Conservation (phyloP, 352 stramenopile genomes). For the Phytophthora idaei region DNA sequence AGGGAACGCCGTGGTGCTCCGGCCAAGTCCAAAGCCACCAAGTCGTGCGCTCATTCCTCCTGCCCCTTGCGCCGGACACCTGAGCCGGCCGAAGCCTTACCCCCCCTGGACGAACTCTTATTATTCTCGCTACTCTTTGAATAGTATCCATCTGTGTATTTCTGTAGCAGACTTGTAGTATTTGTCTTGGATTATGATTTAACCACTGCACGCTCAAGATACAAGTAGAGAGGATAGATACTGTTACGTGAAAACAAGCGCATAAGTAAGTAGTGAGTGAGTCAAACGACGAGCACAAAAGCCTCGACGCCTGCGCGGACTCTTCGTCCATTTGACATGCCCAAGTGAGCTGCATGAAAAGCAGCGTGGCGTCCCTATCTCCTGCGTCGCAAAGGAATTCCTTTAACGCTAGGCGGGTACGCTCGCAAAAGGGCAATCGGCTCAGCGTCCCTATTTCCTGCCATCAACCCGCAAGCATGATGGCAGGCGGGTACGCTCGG, state of each 20-base stretch:
- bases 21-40: constrained; percentile 37
- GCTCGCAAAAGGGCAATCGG: constrained; percentile 28
- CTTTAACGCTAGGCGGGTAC: constrained; percentile 30
- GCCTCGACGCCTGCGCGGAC: constrained; percentile 32
- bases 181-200: constrained; percentile 18
- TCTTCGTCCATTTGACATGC: constrained; percentile 20
- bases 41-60: constrained; percentile 29
- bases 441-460: constrained; percentile 36
- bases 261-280: constrained; percentile 11
- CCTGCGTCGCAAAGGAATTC: constrained; percentile 17
- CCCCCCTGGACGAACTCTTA: background rate
- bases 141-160: constrained; percentile 5
- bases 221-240: background rate
- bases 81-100: constrained; percentile 3
- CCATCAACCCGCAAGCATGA: constrained; percentile 9
- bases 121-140: background rate
- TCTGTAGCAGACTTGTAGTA: constrained; percentile 25
- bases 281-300: constrained; percentile 27
- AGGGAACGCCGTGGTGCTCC: constrained; percentile 32
- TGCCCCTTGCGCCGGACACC: constrained; percentile 9
- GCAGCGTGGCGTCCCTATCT: constrained; percentile 39
- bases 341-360: constrained; percentile 34
- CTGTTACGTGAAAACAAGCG: background rate
- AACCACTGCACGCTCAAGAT: constrained; percentile 6
- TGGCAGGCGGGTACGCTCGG: constrained; percentile 32